Evolutionary conservation across 75 land plant species (phyloP), one percentile per base, ranked within the genome.

Genomic region (Pseudotsuga menziesii): DNA sequence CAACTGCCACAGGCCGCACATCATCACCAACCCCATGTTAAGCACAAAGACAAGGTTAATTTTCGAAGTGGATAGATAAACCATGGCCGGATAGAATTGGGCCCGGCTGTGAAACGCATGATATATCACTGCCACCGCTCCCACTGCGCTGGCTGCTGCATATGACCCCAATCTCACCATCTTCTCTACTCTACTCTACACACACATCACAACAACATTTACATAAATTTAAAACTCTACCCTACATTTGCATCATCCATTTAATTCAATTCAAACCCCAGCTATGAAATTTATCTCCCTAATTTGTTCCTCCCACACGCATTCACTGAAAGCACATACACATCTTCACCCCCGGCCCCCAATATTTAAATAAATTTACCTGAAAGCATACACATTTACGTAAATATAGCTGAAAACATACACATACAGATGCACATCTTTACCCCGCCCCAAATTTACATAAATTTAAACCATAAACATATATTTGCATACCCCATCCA

Each of bases 61-160:
- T 78, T 97, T 97, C n/a, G 99, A 97, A 22, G 99, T 97, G 7
- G 97, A 89, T 62, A 97, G 85, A 76, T 97, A 88, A 56, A 94
- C 85, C 90, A 83, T 91, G 35, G 99, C 95, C 0, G 99, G 99
- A 73, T 94, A 97, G 78, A 94, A 97, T 86, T 97, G 99, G 23
- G 85, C 88, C 79, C 99, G 86, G 74, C 95, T 94, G 73, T 76
- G 75, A 62, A 97, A 97, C 4, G 98, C 99, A 88, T 97, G 94
- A 79, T 90, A 88, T 11, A 94, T 81, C 25, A 93, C 85, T 5
- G 87, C 89, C 56, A 87, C 44, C 5, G 95, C 84, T 0, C 92
- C 91, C 29, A 82, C 63, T 2, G 91, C 86, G 75, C 99, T 97
- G 13, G 91, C 79, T 25, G 82, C 90, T 41, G 95, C 98, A 71